Evolutionary conservation across 2,329 filamentous ascomycete genomes (phyloP).

Genomic region (Coleophoma crateriformis): DNA sequence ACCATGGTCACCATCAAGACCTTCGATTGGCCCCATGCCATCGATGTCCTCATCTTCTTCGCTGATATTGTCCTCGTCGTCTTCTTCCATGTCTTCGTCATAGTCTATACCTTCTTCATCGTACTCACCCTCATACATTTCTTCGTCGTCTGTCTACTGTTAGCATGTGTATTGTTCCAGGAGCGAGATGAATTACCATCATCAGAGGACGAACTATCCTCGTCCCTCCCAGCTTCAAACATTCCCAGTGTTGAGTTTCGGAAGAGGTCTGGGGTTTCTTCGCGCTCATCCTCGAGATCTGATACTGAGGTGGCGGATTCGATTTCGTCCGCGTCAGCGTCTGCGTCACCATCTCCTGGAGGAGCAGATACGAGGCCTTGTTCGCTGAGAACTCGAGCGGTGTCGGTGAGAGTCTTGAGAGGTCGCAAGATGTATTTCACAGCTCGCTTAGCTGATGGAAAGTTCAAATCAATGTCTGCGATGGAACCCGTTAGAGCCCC

Average conservation of each 20-base stretch:
- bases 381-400: constrained; percentile 81
- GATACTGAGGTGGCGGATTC: constrained; percentile 84
- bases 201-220: constrained; percentile 70
- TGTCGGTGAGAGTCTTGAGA: constrained; percentile 79
- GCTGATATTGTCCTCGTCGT: constrained; percentile 82
- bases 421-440: constrained; percentile 96
- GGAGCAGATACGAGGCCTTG: constrained; percentile 56
- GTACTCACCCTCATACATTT: constrained; percentile 89
- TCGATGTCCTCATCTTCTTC: constrained; percentile 80
- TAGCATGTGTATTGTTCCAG: background rate
- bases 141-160: constrained; percentile 65
- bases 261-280: constrained; percentile 95
- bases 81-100: constrained; percentile 72
- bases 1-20: constrained; percentile 54
- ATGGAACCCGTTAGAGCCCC: constrained; percentile 85
- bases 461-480: constrained; percentile 92
- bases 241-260: constrained; percentile 94
- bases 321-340: constrained; percentile 88
- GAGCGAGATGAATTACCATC: constrained; percentile 40
- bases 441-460: constrained; percentile 85
- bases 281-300: constrained; percentile 77
- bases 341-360: constrained; percentile 68
- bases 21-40: constrained; percentile 83
- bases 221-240: constrained; percentile 77
- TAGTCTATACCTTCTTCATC: constrained; percentile 84